phyloP scores from a whole-genome alignment of 1,284 basidiomycete genomes.

The Boletellus deceptivus region DNA sequence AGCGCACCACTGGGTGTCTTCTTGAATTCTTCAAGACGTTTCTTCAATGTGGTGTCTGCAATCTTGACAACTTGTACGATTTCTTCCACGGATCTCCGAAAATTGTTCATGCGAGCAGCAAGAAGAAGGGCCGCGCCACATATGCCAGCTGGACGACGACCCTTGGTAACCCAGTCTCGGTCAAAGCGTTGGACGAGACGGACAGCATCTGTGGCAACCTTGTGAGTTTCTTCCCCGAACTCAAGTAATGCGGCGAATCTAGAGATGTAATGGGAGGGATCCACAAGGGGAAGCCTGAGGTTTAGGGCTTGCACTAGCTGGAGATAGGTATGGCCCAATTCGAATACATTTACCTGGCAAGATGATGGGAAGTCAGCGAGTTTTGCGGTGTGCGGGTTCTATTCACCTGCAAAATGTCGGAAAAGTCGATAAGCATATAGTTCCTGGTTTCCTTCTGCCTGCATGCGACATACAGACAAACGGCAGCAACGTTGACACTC shows the following conservation, averaged over 20 bases:
- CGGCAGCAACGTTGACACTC: slow-evolving; percentile 90
- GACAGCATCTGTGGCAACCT: slow-evolving; percentile 91
- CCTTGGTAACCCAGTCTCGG: slow-evolving; percentile 96
- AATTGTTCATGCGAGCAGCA: slow-evolving; percentile 98
- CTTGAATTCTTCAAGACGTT: slow-evolving; percentile 95
- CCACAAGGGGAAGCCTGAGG: slow-evolving; percentile 86
- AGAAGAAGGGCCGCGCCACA: slow-evolving; percentile 95
- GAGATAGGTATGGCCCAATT: slow-evolving; percentile 94
- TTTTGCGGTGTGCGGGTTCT: background rate
- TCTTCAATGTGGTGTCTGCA: slow-evolving; percentile 90
- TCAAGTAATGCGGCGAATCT: slow-evolving; percentile 96
- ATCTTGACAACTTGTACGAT: slow-evolving; percentile 99
- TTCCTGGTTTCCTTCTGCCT: slow-evolving; percentile 86
- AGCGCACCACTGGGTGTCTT: slow-evolving; percentile 83
- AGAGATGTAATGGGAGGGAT: slow-evolving; percentile 96
- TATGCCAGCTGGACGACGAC: slow-evolving; percentile 93
- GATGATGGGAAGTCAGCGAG: background rate
- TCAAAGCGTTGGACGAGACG: slow-evolving; percentile 94
- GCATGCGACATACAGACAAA: slow-evolving; percentile 95
- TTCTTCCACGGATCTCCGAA: slow-evolving; percentile 89
- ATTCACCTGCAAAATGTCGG: slow-evolving; percentile 82
- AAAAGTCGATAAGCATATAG: slow-evolving; percentile 99
- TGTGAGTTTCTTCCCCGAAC: slow-evolving; percentile 92
- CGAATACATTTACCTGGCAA: slow-evolving; percentile 92
- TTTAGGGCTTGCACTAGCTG: slow-evolving; percentile 90